A percentile compares a stretch with the other conserved stretches of the same genome.
Conservation (phyloP, 2,329 filamentous ascomycete species). For the Pseudopyricularia cyperi region DNA sequence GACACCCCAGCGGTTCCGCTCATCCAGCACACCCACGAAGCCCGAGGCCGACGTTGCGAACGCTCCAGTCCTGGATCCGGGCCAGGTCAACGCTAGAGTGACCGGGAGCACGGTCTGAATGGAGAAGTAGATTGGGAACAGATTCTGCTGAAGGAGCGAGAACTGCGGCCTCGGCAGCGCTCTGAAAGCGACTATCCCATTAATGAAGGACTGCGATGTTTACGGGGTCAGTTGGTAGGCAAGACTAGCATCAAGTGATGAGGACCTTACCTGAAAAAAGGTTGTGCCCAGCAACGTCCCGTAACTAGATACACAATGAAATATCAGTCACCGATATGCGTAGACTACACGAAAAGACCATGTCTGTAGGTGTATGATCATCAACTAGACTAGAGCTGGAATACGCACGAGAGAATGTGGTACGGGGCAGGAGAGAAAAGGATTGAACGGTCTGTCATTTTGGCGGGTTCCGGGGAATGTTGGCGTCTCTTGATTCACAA, state of each 20-base stretch:
- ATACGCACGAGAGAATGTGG: conserved; percentile 56
- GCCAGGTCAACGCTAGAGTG: conserved; percentile 67
- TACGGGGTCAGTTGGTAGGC: conserved; percentile 2
- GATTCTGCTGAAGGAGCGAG: conserved; percentile 61
- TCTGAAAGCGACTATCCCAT: conserved; percentile 63
- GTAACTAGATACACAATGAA: conserved; percentile 51
- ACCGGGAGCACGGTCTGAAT: conserved; percentile 67
- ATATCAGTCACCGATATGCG: conserved; percentile 4
- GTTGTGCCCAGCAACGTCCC: conserved; percentile 77
- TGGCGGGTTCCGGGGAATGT: conserved; percentile 6
- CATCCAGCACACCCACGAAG: conserved; percentile 42
- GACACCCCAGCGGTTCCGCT: conserved; percentile 48
- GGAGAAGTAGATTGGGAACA: conserved; percentile 82
- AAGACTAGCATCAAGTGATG: background rate
- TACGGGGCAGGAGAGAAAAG: conserved; percentile 57
- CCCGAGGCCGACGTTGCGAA: conserved; percentile 24
- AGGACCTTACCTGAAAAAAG: conserved; percentile 62
- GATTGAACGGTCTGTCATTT: conserved; percentile 32
- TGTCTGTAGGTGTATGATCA: background rate
- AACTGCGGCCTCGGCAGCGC: conserved; percentile 70
- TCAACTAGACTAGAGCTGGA: background rate
- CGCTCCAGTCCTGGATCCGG: conserved; percentile 34
- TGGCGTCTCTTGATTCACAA: background rate
- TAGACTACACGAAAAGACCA: too few relatives aligned
- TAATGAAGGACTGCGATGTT: conserved; percentile 53